phyloP scores from a whole-genome alignment of 768 basidiomycete genomes.

The Suillus clintonianus region DNA sequence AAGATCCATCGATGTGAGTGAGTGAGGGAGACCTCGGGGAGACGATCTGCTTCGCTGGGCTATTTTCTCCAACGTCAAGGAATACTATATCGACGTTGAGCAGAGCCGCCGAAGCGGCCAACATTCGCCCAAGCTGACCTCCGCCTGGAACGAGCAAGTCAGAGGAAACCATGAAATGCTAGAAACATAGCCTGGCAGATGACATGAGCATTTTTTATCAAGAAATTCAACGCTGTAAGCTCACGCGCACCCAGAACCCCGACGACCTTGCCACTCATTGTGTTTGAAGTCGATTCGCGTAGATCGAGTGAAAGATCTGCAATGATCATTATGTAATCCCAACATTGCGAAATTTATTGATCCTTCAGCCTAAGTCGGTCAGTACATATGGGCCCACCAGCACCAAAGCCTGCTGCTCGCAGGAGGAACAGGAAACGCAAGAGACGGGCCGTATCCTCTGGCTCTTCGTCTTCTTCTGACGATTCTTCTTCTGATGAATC shows the following conservation, averaged over 20 bases:
- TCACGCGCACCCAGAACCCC: conserved; percentile 34
- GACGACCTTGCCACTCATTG: conserved; percentile 27
- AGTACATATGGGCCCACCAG: conserved; percentile 28
- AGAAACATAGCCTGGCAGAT: conserved; percentile 10
- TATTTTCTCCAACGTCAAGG: conserved; percentile 78
- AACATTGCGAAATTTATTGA: not conserved
- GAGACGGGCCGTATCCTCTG: conserved; percentile 47
- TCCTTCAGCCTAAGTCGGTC: not conserved
- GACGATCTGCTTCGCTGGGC: conserved; percentile 89
- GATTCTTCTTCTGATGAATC: conserved; percentile 21
- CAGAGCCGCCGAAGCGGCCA: conserved; percentile 85
- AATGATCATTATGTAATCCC: not conserved
- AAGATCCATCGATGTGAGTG: conserved; percentile 85
- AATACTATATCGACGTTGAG: conserved; percentile 83
- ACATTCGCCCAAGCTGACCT: conserved; percentile 97
- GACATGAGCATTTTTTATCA: conserved; percentile 11
- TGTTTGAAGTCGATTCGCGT: not conserved
- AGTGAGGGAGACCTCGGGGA: conserved; percentile 49
- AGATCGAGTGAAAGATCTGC: not conserved
- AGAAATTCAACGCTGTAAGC: not conserved
- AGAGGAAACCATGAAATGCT: not conserved
- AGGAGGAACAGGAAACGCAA: conserved; percentile 58
- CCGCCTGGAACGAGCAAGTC: conserved; percentile 61
- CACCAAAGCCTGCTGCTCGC: conserved; percentile 34
- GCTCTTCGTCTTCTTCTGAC: conserved; percentile 43